Percentiles rank a stretch among this genome's conserved stretches.
Conservation (phyloP, 2,329 filamentous ascomycete genomes). For the Penicillium sp. region DNA sequence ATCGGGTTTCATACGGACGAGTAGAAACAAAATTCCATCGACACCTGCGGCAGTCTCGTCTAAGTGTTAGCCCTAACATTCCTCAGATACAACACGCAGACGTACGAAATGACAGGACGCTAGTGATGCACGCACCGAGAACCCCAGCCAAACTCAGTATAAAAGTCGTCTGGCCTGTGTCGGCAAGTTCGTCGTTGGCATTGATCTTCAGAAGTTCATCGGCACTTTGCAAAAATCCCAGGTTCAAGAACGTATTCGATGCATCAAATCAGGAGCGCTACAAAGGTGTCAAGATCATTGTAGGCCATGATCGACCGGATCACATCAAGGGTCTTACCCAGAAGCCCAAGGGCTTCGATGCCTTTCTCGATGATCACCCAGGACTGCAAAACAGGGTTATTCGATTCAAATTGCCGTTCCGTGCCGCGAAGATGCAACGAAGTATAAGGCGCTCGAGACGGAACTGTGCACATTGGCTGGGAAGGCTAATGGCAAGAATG, state of each 20-base stretch:
- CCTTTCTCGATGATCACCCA: conserved; percentile 86
- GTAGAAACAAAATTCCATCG: conserved; percentile 86
- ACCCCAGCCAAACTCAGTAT: conserved; percentile 81
- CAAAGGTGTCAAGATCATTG: conserved; percentile 82
- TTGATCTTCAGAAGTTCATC: conserved; percentile 89
- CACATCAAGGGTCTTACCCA: conserved; percentile 97
- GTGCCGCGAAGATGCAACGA: conserved; percentile 77
- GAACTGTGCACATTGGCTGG: conserved; percentile 91
- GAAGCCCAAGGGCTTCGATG: conserved; percentile 86
- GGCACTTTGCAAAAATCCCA: conserved; percentile 72
- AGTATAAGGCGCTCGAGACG: conserved; percentile 87
- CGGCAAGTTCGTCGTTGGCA: conserved; percentile 89
- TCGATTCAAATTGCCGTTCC: conserved; percentile 86
- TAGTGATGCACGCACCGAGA: conserved; percentile 53
- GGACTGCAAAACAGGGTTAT: conserved; percentile 93
- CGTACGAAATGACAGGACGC: background rate
- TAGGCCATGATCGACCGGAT: conserved; percentile 88
- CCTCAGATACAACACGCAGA: background rate
- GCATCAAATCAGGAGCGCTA: conserved; percentile 79
- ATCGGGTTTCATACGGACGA: conserved; percentile 99
- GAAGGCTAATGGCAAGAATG: conserved; percentile 89
- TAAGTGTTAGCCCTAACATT: conserved; percentile 40
- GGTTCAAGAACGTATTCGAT: conserved; percentile 74
- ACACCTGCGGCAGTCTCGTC: conserved; percentile 80
- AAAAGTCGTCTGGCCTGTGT: conserved; percentile 77